Percentiles rank a stretch among this genome's conserved stretches.
Conservation (phyloP, 345 rosid genomes). For the Pistacia vera region DNA sequence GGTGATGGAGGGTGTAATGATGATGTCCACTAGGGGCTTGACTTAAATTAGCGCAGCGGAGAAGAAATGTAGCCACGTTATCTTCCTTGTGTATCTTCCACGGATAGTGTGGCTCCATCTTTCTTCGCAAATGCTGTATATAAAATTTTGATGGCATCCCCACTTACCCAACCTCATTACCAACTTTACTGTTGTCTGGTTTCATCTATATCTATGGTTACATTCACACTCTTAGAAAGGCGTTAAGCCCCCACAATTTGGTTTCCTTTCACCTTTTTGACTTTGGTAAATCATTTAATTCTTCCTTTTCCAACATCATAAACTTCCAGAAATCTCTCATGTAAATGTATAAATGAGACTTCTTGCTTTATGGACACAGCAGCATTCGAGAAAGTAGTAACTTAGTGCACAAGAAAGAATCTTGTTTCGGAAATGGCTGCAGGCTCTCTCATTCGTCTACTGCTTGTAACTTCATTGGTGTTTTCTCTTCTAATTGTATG, state of each 20-base stretch:
- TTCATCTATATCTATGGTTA: constrained; percentile 11
- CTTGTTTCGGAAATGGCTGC: constrained; percentile 37
- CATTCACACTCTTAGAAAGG: not conserved
- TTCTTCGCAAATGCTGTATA: constrained; percentile 6
- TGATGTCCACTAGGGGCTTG: constrained; percentile 23
- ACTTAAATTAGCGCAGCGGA: constrained; percentile 27
- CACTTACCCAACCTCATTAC: constrained; percentile 3
- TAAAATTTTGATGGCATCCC: not conserved
- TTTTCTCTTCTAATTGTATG: constrained; percentile 33
- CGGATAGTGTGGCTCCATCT: constrained; percentile 36
- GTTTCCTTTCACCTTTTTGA: constrained; percentile 25
- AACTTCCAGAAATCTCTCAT: constrained; percentile 14
- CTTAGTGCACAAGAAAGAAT: constrained; percentile 1
- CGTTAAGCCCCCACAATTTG: constrained; percentile 10
- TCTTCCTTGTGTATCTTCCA: constrained; percentile 36
- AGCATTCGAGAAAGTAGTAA: not conserved
- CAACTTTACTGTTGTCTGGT: not conserved
- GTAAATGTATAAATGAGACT: constrained; percentile 16
- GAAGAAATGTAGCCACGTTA: not conserved
- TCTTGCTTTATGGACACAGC: not conserved
- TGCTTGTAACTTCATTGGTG: constrained; percentile 37
- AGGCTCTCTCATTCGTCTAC: constrained; percentile 30
- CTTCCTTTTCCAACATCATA: constrained; percentile 10
- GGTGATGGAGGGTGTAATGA: constrained; percentile 10
- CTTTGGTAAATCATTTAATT: constrained; percentile 16